These are phyloP conservation scores for Mariannaea sp. DNA, from an alignment of 2,329 filamentous ascomycete genomes.

Conservation along the genomic window DNA sequence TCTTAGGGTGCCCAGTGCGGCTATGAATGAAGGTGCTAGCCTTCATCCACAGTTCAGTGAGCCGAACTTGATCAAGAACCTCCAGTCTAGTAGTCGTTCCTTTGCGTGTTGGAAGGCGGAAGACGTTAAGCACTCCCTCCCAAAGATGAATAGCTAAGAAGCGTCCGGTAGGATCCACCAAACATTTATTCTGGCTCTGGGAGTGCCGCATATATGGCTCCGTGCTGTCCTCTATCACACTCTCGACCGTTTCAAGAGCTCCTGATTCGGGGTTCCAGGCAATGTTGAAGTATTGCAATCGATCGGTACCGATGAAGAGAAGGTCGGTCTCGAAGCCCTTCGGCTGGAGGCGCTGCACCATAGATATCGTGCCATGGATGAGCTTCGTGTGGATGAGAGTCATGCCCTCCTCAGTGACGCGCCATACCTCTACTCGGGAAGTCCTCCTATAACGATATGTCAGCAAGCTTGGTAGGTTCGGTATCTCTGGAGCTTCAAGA, in stretches of 20 bases:
- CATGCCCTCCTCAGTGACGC: constrained; percentile 66
- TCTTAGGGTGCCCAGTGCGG: constrained; percentile 61
- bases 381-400: constrained; percentile 68
- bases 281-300: constrained; percentile 87
- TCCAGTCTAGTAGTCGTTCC: constrained; percentile 51
- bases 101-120: constrained; percentile 55
- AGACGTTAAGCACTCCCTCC: constrained; percentile 63
- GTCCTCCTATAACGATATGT: constrained; percentile 64
- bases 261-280: constrained; percentile 71
- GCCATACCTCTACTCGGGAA: constrained; percentile 86
- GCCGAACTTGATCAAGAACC: constrained; percentile 58
- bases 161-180: constrained; percentile 78
- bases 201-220: constrained; percentile 73
- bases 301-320: constrained; percentile 90
- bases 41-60: constrained; percentile 65
- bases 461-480: constrained; percentile 37
- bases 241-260: constrained; percentile 57
- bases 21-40: constrained; percentile 61
- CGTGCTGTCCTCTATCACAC: constrained; percentile 57
- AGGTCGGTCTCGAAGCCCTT: constrained; percentile 77
- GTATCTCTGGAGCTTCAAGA: constrained; percentile 18
- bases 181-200: constrained; percentile 80
- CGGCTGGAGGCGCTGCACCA: constrained; percentile 80
- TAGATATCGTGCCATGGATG: constrained; percentile 84
- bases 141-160: constrained; percentile 64